Base-by-base conservation (phyloP, 2,329 filamentous ascomycete species). In the Cladosporium sp. region DNA sequence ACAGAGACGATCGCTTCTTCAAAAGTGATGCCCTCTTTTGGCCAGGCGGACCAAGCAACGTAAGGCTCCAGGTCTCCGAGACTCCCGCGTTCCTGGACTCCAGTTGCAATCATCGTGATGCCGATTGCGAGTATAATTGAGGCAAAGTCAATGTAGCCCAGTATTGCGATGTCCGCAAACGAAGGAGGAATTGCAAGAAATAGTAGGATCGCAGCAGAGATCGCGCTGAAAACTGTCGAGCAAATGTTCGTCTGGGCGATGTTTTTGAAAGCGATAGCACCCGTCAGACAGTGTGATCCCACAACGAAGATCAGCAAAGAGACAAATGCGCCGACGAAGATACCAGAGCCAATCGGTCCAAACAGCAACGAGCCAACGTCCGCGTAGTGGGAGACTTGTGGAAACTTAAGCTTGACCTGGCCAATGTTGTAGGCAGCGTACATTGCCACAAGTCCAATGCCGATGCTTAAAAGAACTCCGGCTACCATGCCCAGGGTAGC, bases 1-100 rank as follows among this genome's bases (percentile, higher is more conserved):
- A 89, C 82, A 23, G 86, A 84, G 16, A 87, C 81, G 73, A 89
- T 88, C n/a, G 80, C 86, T 57, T 85, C 80, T 56, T 80, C 78
- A 44, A 90, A 69, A 52, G 72, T 67, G 14, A 73, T 70, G 55
- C 71, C 69, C 18, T 63, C 29, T 7, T 70, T 69, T 6, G 72
- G 72, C 71, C 71, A 73, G 16, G 67, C 71, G 28, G 69, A 71
- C 72, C 72, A 73, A 4, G 67, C 31, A 16, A 71, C 67, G 57
- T 63, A 63, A 2, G 61, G 50, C 14, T 55, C 49, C 21, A 31
- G 16, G 37, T 56, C 50, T 23, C 50, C 50, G 4, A 56, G 61
- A 35, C 50, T 44, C 29, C 35, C 49, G 12, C 61, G 50, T 16
- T 63, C 61, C 23, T 63, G 61, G 8, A 55, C 61, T 29, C 61